Evolutionary conservation across 2,329 filamentous ascomycete genomes (phyloP), one percentile per base, ranked within the genome.

Genomic region (Ploettnerulaceae sp.): DNA sequence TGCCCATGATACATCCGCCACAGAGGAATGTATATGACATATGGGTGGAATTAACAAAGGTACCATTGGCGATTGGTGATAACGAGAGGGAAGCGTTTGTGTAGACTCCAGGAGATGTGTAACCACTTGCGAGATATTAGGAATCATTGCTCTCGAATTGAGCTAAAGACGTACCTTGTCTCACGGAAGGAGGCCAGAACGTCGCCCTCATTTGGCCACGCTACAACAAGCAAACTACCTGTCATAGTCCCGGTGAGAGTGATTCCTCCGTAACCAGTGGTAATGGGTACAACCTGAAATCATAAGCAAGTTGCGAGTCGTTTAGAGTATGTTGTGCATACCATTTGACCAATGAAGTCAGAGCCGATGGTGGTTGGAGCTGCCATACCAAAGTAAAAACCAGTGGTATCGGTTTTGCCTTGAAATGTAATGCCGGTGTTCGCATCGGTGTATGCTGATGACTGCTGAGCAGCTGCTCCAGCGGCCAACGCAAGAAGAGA

Each of bases 291-390:
- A 15, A 49, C 31, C 46, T 43, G 15, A 24, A 26, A n/a, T n/a
- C n/a, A n/a, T n/a, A n/a, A n/a, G n/a, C n/a, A n/a, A n/a, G n/a
- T n/a, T n/a, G n/a, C n/a, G n/a, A n/a, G n/a, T n/a, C n/a, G n/a
- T n/a, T n/a, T n/a, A n/a, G n/a, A n/a, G 15, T 22, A 18, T 20
- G 14, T 17, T 12, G 21, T 65, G 65, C 46, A 70, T 65, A 76
- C 70, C 43, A 81, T 67, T 57, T 79, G 75, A 6, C 71, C 73
- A 51, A 80, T 76, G 52, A 79, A 71, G 59, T 80, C 76, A 11
- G 68, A 69, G 1, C 63, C 67, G 9, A 70, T 61, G 12, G 64
- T 70, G 49, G 73, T 65, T 2, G 76, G 75, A 5, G 77, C 58
- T 1, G 72, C 73, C 34, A 79, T 66, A 57, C 73, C 74, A 48